Evolutionary conservation across 768 basidiomycete genomes (phyloP), one percentile per base, ranked within the genome.

Genomic region (Trametes maxima): DNA sequence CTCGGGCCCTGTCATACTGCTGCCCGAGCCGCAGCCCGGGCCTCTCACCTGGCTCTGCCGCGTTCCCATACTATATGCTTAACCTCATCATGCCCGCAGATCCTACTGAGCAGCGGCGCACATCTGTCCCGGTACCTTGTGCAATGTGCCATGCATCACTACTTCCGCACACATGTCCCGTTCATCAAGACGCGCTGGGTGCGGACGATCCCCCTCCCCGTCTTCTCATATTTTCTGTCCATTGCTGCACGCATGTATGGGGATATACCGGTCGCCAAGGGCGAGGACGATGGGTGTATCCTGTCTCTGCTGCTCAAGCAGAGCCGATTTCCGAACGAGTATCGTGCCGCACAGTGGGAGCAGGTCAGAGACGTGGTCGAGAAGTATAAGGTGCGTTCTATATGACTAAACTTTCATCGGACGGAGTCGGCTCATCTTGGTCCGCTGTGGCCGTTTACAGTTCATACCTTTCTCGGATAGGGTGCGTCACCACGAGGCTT

Each of bases 141-240:
- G 47, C 90, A 92, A 73, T 80, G 88, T 54, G 87, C 89, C 37
- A 84, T 88, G 54, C 89, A 91, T 62, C 90, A 92, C 70, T 90
- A 85, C 71, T 92, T 90, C 71, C 82, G 86, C 63, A 84, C 87
- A 2, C 83, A 84, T 61, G 76, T 83, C 28, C 87, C 88, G 62
- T 92, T 91, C 65, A 83, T 91, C 73, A 90, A 90, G 74, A 82
- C 86, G 0, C 75, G 76, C 22, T 92, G 90, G 90, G 88, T 87
- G 65, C 82, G 89, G 67, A 82, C 80, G 25, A 78, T 92, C 50
- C 77, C 84, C 6, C 74, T 89, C 36, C 69, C 78, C 17, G 82
- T 86, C 51, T 89, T 90, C 66, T 76, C 77, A 1, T 79, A 92
- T 70, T 86, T 92, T 67, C 74, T 90, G 70, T 78, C 78, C 52